A percentile compares a stretch with the other conserved stretches of the same genome.
These are phyloP conservation scores for Rhodotorula sp. DNA, from an alignment of 1,284 basidiomycete species.

Conservation along the genomic window DNA sequence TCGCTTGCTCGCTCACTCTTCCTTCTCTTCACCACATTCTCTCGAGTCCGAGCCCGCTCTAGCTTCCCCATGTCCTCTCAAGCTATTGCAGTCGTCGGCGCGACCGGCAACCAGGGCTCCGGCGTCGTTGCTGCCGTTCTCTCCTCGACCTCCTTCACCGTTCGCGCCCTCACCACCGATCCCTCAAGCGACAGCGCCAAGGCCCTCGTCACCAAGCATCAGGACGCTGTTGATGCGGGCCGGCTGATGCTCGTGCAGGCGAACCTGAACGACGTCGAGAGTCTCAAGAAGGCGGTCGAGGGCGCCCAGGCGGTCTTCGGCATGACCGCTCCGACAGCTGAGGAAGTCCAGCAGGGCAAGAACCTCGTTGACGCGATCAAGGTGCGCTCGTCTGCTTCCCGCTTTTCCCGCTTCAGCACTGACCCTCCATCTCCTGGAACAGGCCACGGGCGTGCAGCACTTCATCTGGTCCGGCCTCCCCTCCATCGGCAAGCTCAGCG, in stretches of 20 bases:
- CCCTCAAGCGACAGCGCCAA: conserved; percentile 8
- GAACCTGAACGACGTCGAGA: conserved; percentile 10
- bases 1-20: background rate
- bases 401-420: too few species aligned
- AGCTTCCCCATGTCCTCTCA: background rate
- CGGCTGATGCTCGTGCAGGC: conserved; percentile 18
- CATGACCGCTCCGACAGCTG: background rate
- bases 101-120: conserved; percentile 22
- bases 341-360: conserved; percentile 17
- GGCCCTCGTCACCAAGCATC: conserved; percentile 3
- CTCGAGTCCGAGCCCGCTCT: background rate
- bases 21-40: background rate
- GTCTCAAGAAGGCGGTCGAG: conserved; percentile 15
- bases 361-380: conserved; percentile 21
- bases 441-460: conserved; percentile 20
- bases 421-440: background rate
- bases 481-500: background rate
- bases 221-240: background rate
- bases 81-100: conserved; percentile 21
- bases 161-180: conserved; percentile 20
- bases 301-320: conserved; percentile 13
- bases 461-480: conserved; percentile 22
- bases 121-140: conserved; percentile 25
- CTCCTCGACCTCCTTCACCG: conserved; percentile 6
- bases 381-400: background rate